Conservation (phyloP, 2,329 filamentous ascomycete species). For the Cladosporium sp. region DNA sequence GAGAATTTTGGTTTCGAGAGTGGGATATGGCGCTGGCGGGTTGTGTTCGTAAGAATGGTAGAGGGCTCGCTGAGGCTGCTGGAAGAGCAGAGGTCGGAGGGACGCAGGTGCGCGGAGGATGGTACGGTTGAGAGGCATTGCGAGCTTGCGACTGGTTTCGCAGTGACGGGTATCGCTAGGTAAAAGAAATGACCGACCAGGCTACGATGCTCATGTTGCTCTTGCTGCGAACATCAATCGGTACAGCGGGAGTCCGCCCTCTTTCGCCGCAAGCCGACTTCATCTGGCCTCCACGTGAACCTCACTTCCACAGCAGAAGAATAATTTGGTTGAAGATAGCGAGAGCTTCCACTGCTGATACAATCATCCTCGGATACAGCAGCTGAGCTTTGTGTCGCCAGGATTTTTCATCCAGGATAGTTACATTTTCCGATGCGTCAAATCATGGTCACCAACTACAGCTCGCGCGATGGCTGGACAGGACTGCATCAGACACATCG, state of each 20-base stretch:
- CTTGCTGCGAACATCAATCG: background rate
- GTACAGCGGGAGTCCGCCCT: background rate
- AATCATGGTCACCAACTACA: too few species aligned
- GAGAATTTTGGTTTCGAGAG: conserved; percentile 71
- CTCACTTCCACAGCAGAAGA: background rate
- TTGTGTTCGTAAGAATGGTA: conserved; percentile 76
- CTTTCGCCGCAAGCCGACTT: background rate
- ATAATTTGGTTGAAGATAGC: too few species aligned
- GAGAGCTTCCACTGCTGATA: too few species aligned
- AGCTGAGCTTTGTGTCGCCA: too few species aligned
- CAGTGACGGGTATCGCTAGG: background rate
- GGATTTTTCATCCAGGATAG: too few species aligned
- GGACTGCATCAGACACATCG: too few species aligned
- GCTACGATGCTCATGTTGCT: background rate
- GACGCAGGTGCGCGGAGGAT: conserved; percentile 23
- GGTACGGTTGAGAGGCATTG: conserved; percentile 21
- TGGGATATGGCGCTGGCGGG: conserved; percentile 59
- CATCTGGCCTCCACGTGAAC: background rate
- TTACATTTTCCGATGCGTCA: too few species aligned
- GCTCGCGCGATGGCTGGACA: too few species aligned
- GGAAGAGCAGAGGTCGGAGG: conserved; percentile 25
- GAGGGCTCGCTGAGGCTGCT: conserved; percentile 17
- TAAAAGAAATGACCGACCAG: too few species aligned
- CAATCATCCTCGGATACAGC: too few species aligned
- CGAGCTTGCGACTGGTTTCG: background rate